These are phyloP conservation scores for Pontederia crassipes DNA, from an alignment of 176 grass and related monocot genomes.

Conservation along the genomic window DNA sequence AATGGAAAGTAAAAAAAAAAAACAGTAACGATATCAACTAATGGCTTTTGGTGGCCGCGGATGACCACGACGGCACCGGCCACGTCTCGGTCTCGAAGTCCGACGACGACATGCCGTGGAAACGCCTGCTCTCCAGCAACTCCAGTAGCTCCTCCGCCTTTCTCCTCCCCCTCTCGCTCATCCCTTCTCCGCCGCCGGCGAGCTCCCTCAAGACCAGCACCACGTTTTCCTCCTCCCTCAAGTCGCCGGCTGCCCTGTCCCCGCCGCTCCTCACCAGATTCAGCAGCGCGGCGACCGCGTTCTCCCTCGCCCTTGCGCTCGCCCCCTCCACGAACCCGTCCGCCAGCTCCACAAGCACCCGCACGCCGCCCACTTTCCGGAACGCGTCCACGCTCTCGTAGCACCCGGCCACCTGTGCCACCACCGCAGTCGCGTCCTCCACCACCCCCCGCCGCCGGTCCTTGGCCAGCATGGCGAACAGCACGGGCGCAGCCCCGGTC, in stretches of 20 bases:
- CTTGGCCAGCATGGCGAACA: constrained; percentile 60
- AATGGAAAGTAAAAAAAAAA: too few species aligned
- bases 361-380: constrained; percentile 42
- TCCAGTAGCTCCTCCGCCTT: constrained; percentile 63
- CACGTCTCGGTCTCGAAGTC: too few species aligned
- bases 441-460: constrained; percentile 51
- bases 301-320: constrained; percentile 45
- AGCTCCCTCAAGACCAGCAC: constrained; percentile 44
- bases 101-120: too few species aligned
- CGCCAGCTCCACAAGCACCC: constrained; percentile 61
- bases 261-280: constrained; percentile 75
- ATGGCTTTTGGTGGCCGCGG: too few species aligned
- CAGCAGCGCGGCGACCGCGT: constrained; percentile 62
- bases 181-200: constrained; percentile 19
- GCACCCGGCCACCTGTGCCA: constrained; percentile 87
- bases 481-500: constrained; percentile 38
- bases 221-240: constrained; percentile 39
- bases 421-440: constrained; percentile 78
- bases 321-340: constrained; percentile 21
- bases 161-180: constrained; percentile 50
- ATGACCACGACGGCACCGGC: too few species aligned
- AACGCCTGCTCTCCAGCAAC: constrained; percentile 28
- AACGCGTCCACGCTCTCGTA: constrained; percentile 65
- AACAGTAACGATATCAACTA: too few species aligned
- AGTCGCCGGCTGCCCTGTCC: constrained; percentile 31